These are phyloP conservation scores for Cryptococcus sp. DNA, from an alignment of 1,284 basidiomycete species.

Conservation along the genomic window DNA sequence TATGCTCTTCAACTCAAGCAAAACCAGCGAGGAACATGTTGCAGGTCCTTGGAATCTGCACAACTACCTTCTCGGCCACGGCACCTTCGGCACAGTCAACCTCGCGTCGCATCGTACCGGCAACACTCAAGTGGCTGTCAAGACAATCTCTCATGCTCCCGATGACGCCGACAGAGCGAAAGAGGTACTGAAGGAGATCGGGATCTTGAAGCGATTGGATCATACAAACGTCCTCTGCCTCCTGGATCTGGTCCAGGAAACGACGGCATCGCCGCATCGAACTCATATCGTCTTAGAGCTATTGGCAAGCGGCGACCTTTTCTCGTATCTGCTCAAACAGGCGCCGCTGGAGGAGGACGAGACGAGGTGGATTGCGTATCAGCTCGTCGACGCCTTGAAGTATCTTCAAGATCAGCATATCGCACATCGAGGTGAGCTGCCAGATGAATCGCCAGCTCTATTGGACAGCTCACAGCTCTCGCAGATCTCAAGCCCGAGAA, in stretches of 20 bases:
- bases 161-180: slow-evolving; percentile 57
- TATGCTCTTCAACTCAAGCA: too few species aligned
- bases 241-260: slow-evolving; percentile 64
- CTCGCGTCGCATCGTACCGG: slow-evolving; percentile 66
- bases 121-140: slow-evolving; percentile 70
- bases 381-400: slow-evolving; percentile 68
- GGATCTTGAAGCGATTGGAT: slow-evolving; percentile 65
- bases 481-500: slow-evolving; percentile 85
- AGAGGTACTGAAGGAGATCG: slow-evolving; percentile 61
- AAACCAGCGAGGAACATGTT: too few species aligned
- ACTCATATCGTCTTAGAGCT: slow-evolving; percentile 71
- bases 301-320: slow-evolving; percentile 74
- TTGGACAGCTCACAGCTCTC: too few species aligned
- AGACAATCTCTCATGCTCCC: slow-evolving; percentile 66
- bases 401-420: slow-evolving; percentile 74
- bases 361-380: slow-evolving; percentile 78
- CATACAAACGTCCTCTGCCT: slow-evolving; percentile 82
- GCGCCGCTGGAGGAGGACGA: slow-evolving; percentile 67
- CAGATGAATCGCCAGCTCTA: not conserved
- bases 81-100: slow-evolving; percentile 77
- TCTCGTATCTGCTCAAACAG: slow-evolving; percentile 69
- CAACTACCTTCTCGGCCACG: slow-evolving; percentile 50
- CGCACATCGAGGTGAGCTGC: slow-evolving; percentile 69
- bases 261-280: slow-evolving; percentile 43
- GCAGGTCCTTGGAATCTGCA: not conserved